phyloP scores from a whole-genome alignment of 2,329 filamentous ascomycete species.

The Fusarium newnesense region DNA sequence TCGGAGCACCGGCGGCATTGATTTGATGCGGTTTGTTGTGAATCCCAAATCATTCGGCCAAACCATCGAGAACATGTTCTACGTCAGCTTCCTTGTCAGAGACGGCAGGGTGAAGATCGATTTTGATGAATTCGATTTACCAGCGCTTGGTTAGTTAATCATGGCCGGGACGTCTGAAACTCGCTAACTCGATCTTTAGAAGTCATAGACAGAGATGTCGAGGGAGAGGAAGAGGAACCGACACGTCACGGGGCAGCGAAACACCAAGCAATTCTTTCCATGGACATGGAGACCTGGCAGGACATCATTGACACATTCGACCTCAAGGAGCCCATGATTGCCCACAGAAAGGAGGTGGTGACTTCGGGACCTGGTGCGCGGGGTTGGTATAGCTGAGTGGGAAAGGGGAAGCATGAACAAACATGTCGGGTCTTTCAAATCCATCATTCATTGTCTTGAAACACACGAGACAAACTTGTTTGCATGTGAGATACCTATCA shows the following conservation, averaged over 20 bases:
- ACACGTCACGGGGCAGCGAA: slow-evolving; percentile 67
- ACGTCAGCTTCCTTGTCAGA: slow-evolving; percentile 91
- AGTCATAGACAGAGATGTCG: slow-evolving; percentile 53
- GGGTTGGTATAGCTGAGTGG: slow-evolving; percentile 72
- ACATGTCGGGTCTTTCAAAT: not conserved
- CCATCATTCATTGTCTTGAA: slow-evolving; percentile 15
- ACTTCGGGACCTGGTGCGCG: slow-evolving; percentile 62
- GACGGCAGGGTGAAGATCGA: slow-evolving; percentile 83
- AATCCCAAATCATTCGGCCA: slow-evolving; percentile 93
- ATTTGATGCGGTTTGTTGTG: slow-evolving; percentile 86
- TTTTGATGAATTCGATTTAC: slow-evolving; percentile 77
- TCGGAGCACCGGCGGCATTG: slow-evolving; percentile 75
- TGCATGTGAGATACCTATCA: not conserved
- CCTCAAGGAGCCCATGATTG: slow-evolving; percentile 84
- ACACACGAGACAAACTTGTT: not conserved
- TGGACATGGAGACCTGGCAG: slow-evolving; percentile 87
- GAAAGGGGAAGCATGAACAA: not conserved
- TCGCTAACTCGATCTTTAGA: slow-evolving; percentile 44
- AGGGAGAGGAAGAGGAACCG: slow-evolving; percentile 58
- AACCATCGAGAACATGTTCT: slow-evolving; percentile 96
- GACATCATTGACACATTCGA: slow-evolving; percentile 80
- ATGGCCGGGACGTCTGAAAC: not conserved
- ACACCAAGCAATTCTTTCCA: slow-evolving; percentile 87
- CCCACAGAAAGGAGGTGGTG: slow-evolving; percentile 75
- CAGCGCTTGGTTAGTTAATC: slow-evolving; percentile 77